These are phyloP conservation scores for Suhomyces terraborum DNA, from an alignment of 1,139 yeast genomes.

Conservation along the genomic window DNA sequence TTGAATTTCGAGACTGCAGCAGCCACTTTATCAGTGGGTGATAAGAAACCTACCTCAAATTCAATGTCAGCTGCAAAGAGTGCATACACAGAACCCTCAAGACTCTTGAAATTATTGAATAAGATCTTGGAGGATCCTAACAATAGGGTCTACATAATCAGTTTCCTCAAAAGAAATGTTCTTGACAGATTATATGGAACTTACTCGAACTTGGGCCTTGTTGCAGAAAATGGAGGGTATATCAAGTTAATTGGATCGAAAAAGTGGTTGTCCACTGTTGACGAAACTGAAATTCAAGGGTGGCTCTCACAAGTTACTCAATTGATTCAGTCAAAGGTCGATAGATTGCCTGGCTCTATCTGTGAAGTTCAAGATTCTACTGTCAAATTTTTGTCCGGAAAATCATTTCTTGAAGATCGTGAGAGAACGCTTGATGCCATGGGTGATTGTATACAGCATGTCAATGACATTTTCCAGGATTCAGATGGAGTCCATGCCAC, in stretches of 20 bases:
- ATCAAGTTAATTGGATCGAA: conserved; percentile 55
- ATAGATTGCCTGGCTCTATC: conserved; percentile 78
- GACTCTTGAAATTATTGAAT: conserved; percentile 49
- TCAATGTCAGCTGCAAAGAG: conserved; percentile 28
- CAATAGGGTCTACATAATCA: conserved; percentile 71
- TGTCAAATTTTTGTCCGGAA: conserved; percentile 71
- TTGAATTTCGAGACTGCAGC: conserved; percentile 54
- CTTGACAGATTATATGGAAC: conserved; percentile 70
- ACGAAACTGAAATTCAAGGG: conserved; percentile 46
- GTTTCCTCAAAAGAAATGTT: conserved; percentile 62
- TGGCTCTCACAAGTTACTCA: conserved; percentile 69
- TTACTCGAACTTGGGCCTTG: conserved; percentile 70
- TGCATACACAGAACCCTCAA: conserved; percentile 46
- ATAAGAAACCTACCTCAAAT: conserved; percentile 13
- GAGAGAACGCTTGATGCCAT: conserved; percentile 67
- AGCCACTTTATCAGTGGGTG: conserved; percentile 26
- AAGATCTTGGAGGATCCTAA: conserved; percentile 50
- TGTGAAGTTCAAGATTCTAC: conserved; percentile 76
- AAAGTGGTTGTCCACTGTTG: conserved; percentile 68
- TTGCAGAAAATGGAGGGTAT: conserved; percentile 89
- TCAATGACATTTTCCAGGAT: conserved; percentile 68
- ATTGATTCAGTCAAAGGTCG: conserved; percentile 66
- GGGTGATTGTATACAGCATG: conserved; percentile 85
- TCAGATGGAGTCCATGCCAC: conserved; percentile 72
- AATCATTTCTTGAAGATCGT: conserved; percentile 57